Evolutionary conservation across 2,329 filamentous ascomycete genomes (phyloP), one percentile per base, ranked within the genome.

Genomic region (Dactylellina drechsleri): DNA sequence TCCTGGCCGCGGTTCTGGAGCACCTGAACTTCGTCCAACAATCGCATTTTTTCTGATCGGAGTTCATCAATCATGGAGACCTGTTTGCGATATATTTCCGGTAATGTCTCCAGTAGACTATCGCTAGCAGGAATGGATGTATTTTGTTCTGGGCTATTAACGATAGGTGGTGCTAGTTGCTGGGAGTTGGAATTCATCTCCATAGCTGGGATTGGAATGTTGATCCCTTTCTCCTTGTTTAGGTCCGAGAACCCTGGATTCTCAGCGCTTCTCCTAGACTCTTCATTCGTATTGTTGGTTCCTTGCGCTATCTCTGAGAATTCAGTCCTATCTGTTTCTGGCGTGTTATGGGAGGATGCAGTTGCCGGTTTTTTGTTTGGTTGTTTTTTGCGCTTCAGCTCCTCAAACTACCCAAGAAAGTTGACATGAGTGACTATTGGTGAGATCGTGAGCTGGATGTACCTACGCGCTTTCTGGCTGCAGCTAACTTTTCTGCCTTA

Each of bases 301-400:
- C 31, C 10, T 36, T 36, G 31, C 6, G 5, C 10, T 36, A 36
- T 36, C 10, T 36, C 31, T 36, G 31, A 36, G 31, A 8, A 36
- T 36, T 36, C 31, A 36, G 31, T 31, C 7, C 16, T 49, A 15
- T 36, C 18, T 12, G 8, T 61, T 54, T 58, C 47, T 4, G 45
- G 6, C 2, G 20, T 28, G 20, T 53, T 36, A 49, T 50, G 49
- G 1, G 58, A 52, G 2, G 43, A 49, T 28, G 36, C 36, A 31
- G 8, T 58, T 3, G 52, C 16, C 15, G n/a, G 31, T 20, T 68
- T 75, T 40, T 75, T 75, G n/a, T 5, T 58, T 4, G 71, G 71
- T 13, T 75, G 71, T n/a, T 75, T 75, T 45, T 75, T 75, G n/a
- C 71, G 71, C 41, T 75, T 75, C 13, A 75, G 64, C 23, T 75